A percentile compares a stretch with the other conserved stretches of the same genome.
Evolutionary conservation across 2,329 filamentous ascomycete species (phyloP).

Genomic region (Pseudogymnoascus verrucosus): DNA sequence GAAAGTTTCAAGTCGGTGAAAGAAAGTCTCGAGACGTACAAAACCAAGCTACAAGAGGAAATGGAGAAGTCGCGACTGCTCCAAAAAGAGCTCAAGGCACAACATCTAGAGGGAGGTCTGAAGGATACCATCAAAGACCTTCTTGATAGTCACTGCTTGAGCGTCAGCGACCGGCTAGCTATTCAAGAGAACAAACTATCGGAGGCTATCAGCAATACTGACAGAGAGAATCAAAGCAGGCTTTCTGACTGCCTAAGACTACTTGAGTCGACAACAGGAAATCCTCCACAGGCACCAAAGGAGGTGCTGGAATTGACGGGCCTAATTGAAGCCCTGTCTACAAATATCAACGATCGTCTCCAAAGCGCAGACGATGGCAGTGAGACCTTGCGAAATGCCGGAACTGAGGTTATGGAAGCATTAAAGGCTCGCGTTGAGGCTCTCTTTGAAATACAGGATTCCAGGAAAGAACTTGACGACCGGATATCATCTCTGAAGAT

Average conservation of each 20-base stretch:
- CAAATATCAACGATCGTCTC: background rate
- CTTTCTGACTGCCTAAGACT: background rate
- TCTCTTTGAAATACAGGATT: background rate
- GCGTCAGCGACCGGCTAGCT: background rate
- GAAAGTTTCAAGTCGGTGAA: background rate
- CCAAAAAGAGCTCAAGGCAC: conserved; percentile 4
- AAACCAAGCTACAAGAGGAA: background rate
- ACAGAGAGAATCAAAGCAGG: background rate
- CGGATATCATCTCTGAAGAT: background rate
- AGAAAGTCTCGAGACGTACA: background rate
- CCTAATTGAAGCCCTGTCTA: background rate
- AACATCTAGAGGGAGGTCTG: background rate
- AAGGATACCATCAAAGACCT: background rate
- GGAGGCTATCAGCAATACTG: background rate
- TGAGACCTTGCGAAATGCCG: background rate
- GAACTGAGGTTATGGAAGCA: background rate
- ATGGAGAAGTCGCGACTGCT: background rate
- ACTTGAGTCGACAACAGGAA: background rate
- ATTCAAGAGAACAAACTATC: background rate
- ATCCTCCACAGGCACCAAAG: background rate
- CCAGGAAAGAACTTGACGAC: background rate
- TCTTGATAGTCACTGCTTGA: background rate
- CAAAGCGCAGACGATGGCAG: background rate
- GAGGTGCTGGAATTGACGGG: background rate
- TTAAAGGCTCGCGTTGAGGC: background rate